Conservation (phyloP, 2,329 filamentous ascomycete species). For the Penicillium hesseltinei region DNA sequence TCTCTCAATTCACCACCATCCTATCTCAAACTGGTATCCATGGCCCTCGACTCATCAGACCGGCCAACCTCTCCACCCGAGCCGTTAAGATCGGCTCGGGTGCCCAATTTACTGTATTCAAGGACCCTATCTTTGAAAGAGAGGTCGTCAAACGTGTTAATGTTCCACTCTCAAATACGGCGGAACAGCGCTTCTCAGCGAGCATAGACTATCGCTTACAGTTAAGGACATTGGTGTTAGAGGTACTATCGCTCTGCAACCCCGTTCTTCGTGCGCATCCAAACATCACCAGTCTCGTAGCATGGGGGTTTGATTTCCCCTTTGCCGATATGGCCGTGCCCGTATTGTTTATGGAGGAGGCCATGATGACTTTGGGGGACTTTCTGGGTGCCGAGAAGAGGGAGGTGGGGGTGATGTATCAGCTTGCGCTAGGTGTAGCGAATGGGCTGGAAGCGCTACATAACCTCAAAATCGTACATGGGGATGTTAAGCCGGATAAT, state of each 20-base stretch:
- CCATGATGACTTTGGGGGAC: constrained; percentile 26
- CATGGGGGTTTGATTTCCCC: constrained; percentile 32
- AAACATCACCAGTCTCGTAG: constrained; percentile 26
- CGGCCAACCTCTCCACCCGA: constrained; percentile 20
- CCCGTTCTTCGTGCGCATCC: constrained; percentile 27
- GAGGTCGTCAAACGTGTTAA: constrained; percentile 31
- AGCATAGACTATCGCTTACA: constrained; percentile 26
- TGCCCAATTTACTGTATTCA: constrained; percentile 30
- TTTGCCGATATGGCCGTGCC: constrained; percentile 27
- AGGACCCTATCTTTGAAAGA: constrained; percentile 23
- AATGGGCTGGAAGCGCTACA: constrained; percentile 28
- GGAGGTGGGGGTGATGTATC: constrained; percentile 21
- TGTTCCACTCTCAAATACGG: constrained; percentile 21
- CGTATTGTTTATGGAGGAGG: constrained; percentile 29
- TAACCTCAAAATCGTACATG: constrained; percentile 27
- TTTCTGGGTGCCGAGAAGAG: constrained; percentile 19
- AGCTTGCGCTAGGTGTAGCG: constrained; percentile 25
- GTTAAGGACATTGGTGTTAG: constrained; percentile 25
- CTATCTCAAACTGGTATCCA: constrained; percentile 28
- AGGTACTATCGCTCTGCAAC: constrained; percentile 29
- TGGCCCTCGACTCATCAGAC: constrained; percentile 25
- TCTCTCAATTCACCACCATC: constrained; percentile 29
- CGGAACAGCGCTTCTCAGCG: constrained; percentile 19
- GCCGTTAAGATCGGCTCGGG: constrained; percentile 28
- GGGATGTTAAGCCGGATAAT: constrained; percentile 32